Evolutionary conservation across 768 basidiomycete genomes (phyloP).

Genomic region (Termitomyces sp.): DNA sequence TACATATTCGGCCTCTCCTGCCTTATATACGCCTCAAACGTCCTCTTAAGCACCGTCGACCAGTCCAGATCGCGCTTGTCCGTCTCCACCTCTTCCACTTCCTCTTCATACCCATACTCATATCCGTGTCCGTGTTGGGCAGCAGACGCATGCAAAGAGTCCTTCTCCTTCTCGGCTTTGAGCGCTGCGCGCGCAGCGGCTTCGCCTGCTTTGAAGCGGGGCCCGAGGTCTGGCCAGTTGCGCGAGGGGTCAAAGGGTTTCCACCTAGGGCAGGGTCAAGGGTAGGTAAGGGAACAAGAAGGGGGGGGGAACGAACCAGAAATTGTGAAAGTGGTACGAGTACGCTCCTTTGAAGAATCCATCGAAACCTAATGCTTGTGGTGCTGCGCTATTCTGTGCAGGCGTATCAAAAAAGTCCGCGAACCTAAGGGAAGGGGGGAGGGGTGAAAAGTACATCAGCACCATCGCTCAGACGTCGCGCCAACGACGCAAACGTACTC

Average conservation of each 20-base stretch:
- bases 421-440: slow-evolving; percentile 62
- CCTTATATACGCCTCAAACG: slow-evolving; percentile 88
- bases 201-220: slow-evolving; percentile 74
- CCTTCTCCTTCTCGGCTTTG: slow-evolving; percentile 23
- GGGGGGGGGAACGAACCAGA: slow-evolving; percentile 49
- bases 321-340: slow-evolving; percentile 94
- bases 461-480: not conserved
- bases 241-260: slow-evolving; percentile 84
- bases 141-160: not conserved
- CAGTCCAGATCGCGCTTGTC: slow-evolving; percentile 82
- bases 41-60: slow-evolving; percentile 87
- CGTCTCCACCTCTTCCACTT: slow-evolving; percentile 29
- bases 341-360: slow-evolving; percentile 93
- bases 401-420: slow-evolving; percentile 81
- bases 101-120: not conserved
- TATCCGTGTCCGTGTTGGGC: not conserved
- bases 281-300: not conserved
- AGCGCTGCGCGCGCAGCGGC: slow-evolving; percentile 49
- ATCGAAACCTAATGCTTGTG: slow-evolving; percentile 80
- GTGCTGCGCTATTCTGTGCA: slow-evolving; percentile 62
- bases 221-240: slow-evolving; percentile 89
- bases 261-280: slow-evolving; percentile 59
- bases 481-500: slow-evolving; percentile 53
- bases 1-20: slow-evolving; percentile 92
- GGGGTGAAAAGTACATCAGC: not conserved